phyloP scores from a whole-genome alignment of 2,329 filamentous ascomycete species.

The Pestalotiopsis fici region DNA sequence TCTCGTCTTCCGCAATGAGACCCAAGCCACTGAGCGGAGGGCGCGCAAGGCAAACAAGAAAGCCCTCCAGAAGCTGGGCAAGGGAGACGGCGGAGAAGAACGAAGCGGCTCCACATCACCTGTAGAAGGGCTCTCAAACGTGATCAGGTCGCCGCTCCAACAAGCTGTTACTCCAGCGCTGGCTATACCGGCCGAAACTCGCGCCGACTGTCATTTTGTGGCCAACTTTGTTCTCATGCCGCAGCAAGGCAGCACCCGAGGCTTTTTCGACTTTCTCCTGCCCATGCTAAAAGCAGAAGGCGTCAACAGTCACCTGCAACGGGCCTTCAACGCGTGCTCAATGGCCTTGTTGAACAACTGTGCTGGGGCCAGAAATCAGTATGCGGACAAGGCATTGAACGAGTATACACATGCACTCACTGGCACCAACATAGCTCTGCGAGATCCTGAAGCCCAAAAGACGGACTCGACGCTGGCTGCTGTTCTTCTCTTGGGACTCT shows the following conservation, averaged over 20 bases:
- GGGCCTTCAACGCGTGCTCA: slow-evolving; percentile 61
- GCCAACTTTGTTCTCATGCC: slow-evolving; percentile 62
- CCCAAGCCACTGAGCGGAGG: slow-evolving; percentile 65
- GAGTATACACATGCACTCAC: slow-evolving; percentile 58
- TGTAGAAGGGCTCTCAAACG: slow-evolving; percentile 17
- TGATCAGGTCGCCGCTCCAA: slow-evolving; percentile 19
- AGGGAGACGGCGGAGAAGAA: slow-evolving; percentile 16
- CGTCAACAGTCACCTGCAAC: slow-evolving; percentile 47
- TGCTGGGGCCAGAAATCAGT: slow-evolving; percentile 32
- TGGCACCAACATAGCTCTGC: slow-evolving; percentile 53
- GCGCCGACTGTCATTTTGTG: slow-evolving; percentile 61
- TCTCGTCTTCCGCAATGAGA: slow-evolving; percentile 72
- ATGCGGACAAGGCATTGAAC: slow-evolving; percentile 43
- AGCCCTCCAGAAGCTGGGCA: slow-evolving; percentile 36
- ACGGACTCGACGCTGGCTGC: slow-evolving; percentile 61
- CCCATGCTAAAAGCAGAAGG: slow-evolving; percentile 52
- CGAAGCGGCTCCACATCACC: slow-evolving; percentile 24
- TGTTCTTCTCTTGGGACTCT: slow-evolving; percentile 61
- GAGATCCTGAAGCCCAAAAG: slow-evolving; percentile 47
- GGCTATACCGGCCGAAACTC: slow-evolving; percentile 51
- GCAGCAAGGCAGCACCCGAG: slow-evolving; percentile 47
- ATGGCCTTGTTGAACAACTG: slow-evolving; percentile 59
- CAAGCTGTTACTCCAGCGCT: slow-evolving; percentile 32
- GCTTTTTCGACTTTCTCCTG: slow-evolving; percentile 60
- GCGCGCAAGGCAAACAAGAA: slow-evolving; percentile 59